phyloP scores from a whole-genome alignment of 2,329 filamentous ascomycete species.

The Myriosclerotinia scirpicola region DNA sequence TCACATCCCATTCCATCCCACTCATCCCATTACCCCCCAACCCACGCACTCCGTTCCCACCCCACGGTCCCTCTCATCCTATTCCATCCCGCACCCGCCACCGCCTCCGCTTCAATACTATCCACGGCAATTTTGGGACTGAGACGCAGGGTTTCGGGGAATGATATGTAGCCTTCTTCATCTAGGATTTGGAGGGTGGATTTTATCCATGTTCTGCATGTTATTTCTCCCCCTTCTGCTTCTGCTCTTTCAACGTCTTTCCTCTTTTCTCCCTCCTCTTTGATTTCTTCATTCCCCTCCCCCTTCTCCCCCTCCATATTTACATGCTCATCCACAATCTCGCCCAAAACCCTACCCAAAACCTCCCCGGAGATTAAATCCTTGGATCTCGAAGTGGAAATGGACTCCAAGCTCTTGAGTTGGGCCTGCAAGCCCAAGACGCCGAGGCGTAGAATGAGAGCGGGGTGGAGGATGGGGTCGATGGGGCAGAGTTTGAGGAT shows the following conservation, averaged over 20 bases:
- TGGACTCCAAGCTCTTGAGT: background rate
- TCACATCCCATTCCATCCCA: too few species aligned
- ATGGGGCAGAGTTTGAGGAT: background rate
- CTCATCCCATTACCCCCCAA: background rate
- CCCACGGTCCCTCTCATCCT: slow-evolving; percentile 14
- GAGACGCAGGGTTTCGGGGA: background rate
- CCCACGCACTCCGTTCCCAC: slow-evolving; percentile 10
- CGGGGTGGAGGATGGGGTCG: background rate
- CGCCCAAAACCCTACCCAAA: background rate
- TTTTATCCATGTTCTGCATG: background rate
- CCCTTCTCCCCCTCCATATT: background rate
- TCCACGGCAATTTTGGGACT: slow-evolving; percentile 22
- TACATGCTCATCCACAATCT: background rate
- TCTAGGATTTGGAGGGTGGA: background rate
- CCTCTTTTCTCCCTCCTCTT: too few species aligned
- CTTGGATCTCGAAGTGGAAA: accelerated
- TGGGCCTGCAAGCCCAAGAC: background rate
- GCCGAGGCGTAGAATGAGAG: background rate
- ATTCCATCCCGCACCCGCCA: slow-evolving; percentile 1
- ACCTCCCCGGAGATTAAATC: background rate
- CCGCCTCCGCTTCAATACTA: slow-evolving; percentile 5
- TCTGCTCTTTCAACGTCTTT: background rate
- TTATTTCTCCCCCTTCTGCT: background rate
- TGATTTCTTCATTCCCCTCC: background rate
- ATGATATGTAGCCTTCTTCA: slow-evolving; percentile 7